Evolutionary conservation across 768 basidiomycete species (phyloP).

Genomic region (Mycena latifolia): DNA sequence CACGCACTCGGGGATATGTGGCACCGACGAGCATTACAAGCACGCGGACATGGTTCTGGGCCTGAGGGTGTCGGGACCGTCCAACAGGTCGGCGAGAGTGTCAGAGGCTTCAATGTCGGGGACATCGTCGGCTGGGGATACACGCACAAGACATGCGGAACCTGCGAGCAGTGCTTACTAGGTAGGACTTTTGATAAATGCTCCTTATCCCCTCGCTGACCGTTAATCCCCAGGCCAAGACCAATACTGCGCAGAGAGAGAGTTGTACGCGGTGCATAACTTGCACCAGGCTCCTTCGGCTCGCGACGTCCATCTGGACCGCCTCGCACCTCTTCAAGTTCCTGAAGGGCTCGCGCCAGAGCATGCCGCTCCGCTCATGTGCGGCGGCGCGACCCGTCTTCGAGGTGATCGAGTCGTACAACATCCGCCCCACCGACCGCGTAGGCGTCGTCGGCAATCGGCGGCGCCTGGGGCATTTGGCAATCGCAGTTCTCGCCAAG

Average conservation of each 20-base stretch:
- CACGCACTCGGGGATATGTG: slow-evolving; percentile 46
- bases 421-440: too few species aligned
- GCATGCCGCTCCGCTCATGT: too few species aligned
- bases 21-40: too few species aligned
- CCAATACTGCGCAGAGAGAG: too few species aligned
- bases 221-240: neutral
- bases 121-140: too few species aligned
- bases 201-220: neutral
- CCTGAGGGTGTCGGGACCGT: slow-evolving; percentile 37
- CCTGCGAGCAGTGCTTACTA: slow-evolving; percentile 48
- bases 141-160: slow-evolving; percentile 45
- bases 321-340: slow-evolving; percentile 50
- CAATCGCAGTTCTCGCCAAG: too few species aligned
- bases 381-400: too few species aligned
- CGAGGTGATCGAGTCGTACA: too few species aligned
- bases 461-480: too few species aligned
- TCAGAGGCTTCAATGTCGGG: slow-evolving; percentile 3
- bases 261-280: too few species aligned
- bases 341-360: slow-evolving; percentile 46
- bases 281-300: too few species aligned
- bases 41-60: slow-evolving; percentile 46
- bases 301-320: slow-evolving; percentile 49
- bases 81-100: slow-evolving; percentile 14
- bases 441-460: too few species aligned
- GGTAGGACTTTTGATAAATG: slow-evolving; percentile 23